A percentile compares a stretch with the other conserved stretches of the same genome.
Conservation (phyloP, 768 basidiomycete genomes). For the Gymnopilus junonius region DNA sequence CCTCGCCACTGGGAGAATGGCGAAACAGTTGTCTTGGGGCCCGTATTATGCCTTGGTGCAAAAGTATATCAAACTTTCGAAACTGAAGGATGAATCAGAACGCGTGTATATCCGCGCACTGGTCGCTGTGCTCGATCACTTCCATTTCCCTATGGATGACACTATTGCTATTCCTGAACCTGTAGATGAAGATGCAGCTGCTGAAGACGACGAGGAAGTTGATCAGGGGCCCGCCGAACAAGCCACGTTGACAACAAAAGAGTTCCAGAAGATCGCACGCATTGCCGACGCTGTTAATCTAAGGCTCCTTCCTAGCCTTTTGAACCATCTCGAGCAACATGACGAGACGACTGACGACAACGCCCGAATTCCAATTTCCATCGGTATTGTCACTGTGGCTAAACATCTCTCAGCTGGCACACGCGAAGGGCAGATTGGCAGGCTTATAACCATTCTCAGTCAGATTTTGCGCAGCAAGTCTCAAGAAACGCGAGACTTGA, state of each 20-base stretch:
- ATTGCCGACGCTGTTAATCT: slow-evolving; percentile 79
- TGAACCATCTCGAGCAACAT: slow-evolving; percentile 81
- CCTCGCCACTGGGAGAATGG: slow-evolving; percentile 73
- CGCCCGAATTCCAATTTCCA: slow-evolving; percentile 85
- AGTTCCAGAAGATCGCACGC: slow-evolving; percentile 31
- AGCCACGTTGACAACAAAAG: slow-evolving; percentile 3
- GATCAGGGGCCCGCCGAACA: slow-evolving; percentile 22
- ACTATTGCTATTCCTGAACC: slow-evolving; percentile 36
- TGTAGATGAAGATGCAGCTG: slow-evolving; percentile 37
- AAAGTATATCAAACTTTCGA: slow-evolving; percentile 75
- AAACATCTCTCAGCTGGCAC: slow-evolving; percentile 70
- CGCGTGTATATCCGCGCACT: slow-evolving; percentile 85
- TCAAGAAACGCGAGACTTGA: slow-evolving; percentile 89
- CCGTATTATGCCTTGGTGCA: slow-evolving; percentile 81
- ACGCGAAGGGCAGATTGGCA: slow-evolving; percentile 70
- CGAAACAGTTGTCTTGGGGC: slow-evolving; percentile 80
- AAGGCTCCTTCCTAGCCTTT: slow-evolving; percentile 78
- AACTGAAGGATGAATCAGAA: slow-evolving; percentile 71
- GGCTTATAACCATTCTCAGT: slow-evolving; percentile 81
- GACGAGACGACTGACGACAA: slow-evolving; percentile 80
- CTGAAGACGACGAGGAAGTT: slow-evolving; percentile 35
- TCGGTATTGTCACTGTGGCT: slow-evolving; percentile 87
- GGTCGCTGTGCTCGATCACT: slow-evolving; percentile 85
- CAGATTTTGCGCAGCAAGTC: slow-evolving; percentile 93
- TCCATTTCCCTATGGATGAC: slow-evolving; percentile 88